These are phyloP conservation scores for Gastrolobium bilobum DNA, from an alignment of 306 rosid species.

Conservation along the genomic window DNA sequence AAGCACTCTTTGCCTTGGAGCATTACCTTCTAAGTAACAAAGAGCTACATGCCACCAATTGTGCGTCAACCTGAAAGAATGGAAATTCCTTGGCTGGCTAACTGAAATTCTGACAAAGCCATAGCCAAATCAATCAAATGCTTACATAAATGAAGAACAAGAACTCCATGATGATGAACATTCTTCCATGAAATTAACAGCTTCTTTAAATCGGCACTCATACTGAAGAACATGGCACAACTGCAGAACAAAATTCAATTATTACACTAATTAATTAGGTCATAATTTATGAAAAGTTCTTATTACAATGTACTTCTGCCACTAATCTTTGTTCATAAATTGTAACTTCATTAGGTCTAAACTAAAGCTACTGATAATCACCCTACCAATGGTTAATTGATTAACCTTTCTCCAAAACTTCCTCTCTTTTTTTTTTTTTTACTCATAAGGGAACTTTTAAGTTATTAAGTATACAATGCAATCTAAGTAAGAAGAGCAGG, in stretches of 20 bases:
- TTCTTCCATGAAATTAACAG: slow-evolving; percentile 85
- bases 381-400: slow-evolving; percentile 21
- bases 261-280: slow-evolving; percentile 28
- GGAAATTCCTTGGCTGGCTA: slow-evolving; percentile 16
- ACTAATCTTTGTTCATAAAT: slow-evolving; percentile 7
- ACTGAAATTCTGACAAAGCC: slow-evolving; percentile 33
- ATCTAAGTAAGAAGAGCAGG: not conserved
- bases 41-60: slow-evolving; percentile 99
- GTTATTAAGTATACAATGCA: not conserved
- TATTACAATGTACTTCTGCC: not conserved
- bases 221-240: slow-evolving; percentile 91
- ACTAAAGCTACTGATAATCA: slow-evolving; percentile 33
- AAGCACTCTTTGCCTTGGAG: slow-evolving; percentile 62
- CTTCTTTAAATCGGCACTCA: slow-evolving; percentile 79
- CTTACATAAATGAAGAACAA: slow-evolving; percentile 76
- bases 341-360: slow-evolving; percentile 1
- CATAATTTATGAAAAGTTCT: slow-evolving; percentile 21
- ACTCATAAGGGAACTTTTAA: slow-evolving; percentile 27
- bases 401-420: not conserved
- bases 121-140: slow-evolving; percentile 26
- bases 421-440: slow-evolving; percentile 9
- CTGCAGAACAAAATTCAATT: slow-evolving; percentile 61
- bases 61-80: slow-evolving; percentile 84
- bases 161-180: slow-evolving; percentile 81
- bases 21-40: slow-evolving; percentile 88